Conservation (phyloP, 129 eudicot species). For the Dittrichia graveolens region DNA sequence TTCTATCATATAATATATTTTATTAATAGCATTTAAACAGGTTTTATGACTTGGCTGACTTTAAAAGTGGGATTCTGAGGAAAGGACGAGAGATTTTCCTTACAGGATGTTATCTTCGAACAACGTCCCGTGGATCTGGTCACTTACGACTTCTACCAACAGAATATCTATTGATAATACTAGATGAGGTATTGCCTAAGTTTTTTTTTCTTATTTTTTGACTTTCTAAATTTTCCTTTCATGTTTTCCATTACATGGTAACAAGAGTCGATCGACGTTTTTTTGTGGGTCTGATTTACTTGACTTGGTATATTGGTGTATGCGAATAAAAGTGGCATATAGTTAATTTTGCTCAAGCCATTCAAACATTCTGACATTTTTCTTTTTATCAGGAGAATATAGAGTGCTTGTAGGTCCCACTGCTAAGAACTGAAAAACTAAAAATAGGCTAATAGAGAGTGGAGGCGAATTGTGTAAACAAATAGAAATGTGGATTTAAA, state of each 20-base stretch:
- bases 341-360: background rate
- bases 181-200: constrained; percentile 70
- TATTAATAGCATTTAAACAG: constrained; percentile 42
- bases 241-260: background rate
- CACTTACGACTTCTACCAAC: constrained; percentile 82
- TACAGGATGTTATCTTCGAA: constrained; percentile 92
- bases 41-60: constrained; percentile 77
- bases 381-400: background rate
- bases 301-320: background rate
- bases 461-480: background rate
- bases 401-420: background rate
- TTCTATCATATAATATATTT: constrained; percentile 13
- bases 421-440: background rate
- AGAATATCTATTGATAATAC: constrained; percentile 74
- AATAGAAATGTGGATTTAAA: background rate
- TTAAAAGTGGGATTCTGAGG: constrained; percentile 70
- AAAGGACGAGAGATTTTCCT: constrained; percentile 81
- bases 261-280: background rate
- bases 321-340: background rate
- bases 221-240: background rate
- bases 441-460: background rate
- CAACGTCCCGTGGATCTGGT: constrained; percentile 57
- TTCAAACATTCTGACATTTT: constrained; percentile 18
- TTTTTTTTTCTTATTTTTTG: background rate
- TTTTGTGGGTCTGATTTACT: constrained; percentile 1